These are phyloP conservation scores for Geranomyces variabilis DNA, from an alignment of 192 early-diverging fungal species.

Conservation along the genomic window DNA sequence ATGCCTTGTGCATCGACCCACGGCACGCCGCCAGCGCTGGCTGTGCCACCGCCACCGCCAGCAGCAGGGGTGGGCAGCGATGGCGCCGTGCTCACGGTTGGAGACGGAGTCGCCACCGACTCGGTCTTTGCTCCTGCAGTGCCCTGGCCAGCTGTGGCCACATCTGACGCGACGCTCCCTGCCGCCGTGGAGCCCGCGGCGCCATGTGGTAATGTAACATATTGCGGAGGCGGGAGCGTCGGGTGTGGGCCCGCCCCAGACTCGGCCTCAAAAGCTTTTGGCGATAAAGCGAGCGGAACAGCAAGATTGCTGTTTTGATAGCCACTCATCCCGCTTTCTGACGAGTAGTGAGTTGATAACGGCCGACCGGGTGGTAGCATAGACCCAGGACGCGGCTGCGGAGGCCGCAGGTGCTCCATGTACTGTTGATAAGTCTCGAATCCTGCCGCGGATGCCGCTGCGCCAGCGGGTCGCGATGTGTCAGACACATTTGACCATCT, in stretches of 20 bases:
- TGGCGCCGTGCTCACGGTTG: not conserved
- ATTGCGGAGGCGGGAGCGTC: not conserved
- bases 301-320: not conserved
- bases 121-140: not conserved
- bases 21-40: not conserved
- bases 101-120: not conserved
- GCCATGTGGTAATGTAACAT: not conserved
- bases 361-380: not conserved
- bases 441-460: not conserved
- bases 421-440: not conserved
- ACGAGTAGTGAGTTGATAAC: not conserved
- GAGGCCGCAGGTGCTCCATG: not conserved
- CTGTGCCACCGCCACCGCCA: too few relatives aligned
- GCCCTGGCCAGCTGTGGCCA: not conserved
- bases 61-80: too few relatives aligned
- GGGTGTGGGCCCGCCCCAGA: not conserved
- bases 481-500: not conserved
- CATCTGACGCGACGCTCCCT: not conserved
- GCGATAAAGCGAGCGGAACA: not conserved
- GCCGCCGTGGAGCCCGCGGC: not conserved
- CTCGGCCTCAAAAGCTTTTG: conserved; percentile 1
- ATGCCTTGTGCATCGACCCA: conserved; percentile 1
- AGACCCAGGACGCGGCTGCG: not conserved
- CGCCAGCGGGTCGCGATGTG: not conserved
- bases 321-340: not conserved